Base-by-base conservation (phyloP, 1,284 basidiomycete genomes). In the Inonotus hispidus region DNA sequence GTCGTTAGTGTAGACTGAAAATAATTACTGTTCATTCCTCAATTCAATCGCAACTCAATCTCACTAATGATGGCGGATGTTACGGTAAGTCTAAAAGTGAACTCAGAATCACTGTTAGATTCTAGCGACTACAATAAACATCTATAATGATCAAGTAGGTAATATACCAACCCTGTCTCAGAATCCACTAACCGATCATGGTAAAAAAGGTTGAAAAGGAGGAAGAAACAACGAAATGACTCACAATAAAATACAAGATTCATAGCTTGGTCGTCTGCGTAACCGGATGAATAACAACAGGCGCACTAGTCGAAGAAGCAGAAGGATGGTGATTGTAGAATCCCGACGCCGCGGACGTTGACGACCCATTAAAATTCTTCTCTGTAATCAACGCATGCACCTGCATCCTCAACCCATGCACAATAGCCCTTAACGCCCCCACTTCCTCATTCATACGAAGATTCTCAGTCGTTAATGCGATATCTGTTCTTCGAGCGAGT, bases 341-440 rank as follows among this genome's bases (percentile, higher is more conserved):
- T 46, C 50, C 54, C 25, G 52, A 16, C 38, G 56, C 16, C n/a
- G 47, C 21, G 21, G 56, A 46, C 7, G 56, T 58, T 25, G 60
- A 35, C 35, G 38, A 38, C n/a, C n/a, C n/a, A n/a, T n/a, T n/a
- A n/a, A n/a, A n/a, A n/a, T 62, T 62, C 41, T 56, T 49, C 27
- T 62, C 61, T 11, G 58, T 60, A 14, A 63, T 59, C 41, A 63
- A 53, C 16, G 58, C 56, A 49, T 63, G 58, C 64, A 90, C 85
- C 79, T 92, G 92, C 82, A 92, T 89, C 52, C 92, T 78, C 63
- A 95, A 73, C 0, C 90, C 90, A 64, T 91, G 86, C 49, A 93
- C 79, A 56, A 83, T 86, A 21, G 83, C 87, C 60, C 88, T 79
- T 60, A 94, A 68, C 10, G 85, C 83, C 62, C 84, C 83, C 29